Conservation (phyloP, 2,329 filamentous ascomycete genomes). For the Ilyonectria destructans region DNA sequence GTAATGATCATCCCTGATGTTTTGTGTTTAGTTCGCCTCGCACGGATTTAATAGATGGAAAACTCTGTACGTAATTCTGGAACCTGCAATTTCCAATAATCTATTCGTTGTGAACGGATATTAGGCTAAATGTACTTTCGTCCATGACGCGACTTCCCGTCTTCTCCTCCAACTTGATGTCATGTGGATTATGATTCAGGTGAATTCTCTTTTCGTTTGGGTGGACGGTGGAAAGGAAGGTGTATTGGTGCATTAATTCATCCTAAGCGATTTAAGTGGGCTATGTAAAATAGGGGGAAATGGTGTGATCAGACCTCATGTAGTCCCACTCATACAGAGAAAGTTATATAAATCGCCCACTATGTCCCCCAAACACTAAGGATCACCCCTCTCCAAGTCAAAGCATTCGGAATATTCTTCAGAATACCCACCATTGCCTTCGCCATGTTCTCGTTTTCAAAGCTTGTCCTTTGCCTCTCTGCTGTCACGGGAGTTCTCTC, state of each 20-base stretch:
- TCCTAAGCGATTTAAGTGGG: too few species aligned
- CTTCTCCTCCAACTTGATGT: neutral
- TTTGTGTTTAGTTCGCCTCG: neutral
- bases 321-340: too few species aligned
- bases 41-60: neutral
- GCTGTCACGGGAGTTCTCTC: slow-evolving; percentile 41
- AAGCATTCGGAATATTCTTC: neutral
- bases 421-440: neutral
- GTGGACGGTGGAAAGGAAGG: too few species aligned
- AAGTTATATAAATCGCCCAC: too few species aligned
- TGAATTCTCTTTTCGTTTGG: too few species aligned
- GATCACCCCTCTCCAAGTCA: neutral
- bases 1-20: neutral
- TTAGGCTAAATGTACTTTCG: neutral
- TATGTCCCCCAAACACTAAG: neutral
- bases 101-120: neutral
- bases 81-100: neutral
- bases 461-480: slow-evolving; percentile 41
- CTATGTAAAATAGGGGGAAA: too few species aligned
- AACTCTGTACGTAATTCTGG: neutral
- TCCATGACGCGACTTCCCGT: neutral
- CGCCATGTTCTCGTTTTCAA: slow-evolving; percentile 46
- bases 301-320: too few species aligned
- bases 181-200: neutral
- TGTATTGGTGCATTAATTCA: too few species aligned